Conservation (phyloP, 1,284 basidiomycete species). For the Gymnopus androsaceus region DNA sequence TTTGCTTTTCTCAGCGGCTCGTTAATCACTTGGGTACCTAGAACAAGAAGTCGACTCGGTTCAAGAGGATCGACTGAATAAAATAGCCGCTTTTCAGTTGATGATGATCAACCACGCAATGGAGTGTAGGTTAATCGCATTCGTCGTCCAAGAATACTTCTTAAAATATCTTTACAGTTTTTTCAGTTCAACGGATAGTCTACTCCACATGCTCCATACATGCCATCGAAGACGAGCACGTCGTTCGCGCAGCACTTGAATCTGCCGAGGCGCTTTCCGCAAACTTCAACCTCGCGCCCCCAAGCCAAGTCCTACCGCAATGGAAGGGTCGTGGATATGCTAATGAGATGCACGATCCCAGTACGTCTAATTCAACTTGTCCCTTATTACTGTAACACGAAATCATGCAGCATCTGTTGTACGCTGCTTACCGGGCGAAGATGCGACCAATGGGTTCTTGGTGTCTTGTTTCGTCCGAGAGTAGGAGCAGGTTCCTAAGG, state of each 20-base stretch:
- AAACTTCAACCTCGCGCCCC: constrained; percentile 70
- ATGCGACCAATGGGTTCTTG: constrained; percentile 94
- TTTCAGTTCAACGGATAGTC: constrained; percentile 79
- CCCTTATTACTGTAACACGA: constrained; percentile 1
- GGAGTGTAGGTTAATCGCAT: constrained; percentile 66
- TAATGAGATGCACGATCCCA: constrained; percentile 56
- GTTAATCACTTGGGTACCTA: constrained; percentile 18
- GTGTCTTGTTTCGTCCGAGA: constrained; percentile 79
- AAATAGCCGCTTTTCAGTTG: constrained; percentile 87
- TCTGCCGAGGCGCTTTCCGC: constrained; percentile 64
- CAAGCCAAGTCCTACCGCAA: constrained; percentile 64
- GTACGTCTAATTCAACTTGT: constrained; percentile 30
- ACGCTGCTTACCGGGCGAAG: constrained; percentile 82
- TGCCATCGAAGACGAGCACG: constrained; percentile 85
- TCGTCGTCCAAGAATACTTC: constrained; percentile 15
- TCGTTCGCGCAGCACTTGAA: constrained; percentile 64
- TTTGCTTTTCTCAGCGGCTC: constrained; percentile 7
- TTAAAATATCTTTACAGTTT: constrained; percentile 33
- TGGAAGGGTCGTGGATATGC: constrained; percentile 80
- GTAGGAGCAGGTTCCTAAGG: neutral
- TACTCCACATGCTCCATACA: constrained; percentile 98
- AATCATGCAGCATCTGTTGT: constrained; percentile 66
- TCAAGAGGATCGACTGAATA: constrained; percentile 68
- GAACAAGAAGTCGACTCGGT: constrained; percentile 49
- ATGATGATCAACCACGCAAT: constrained; percentile 94